phyloP scores from a whole-genome alignment of 345 rosid species.

The Rhodomyrtus tomentosa region DNA sequence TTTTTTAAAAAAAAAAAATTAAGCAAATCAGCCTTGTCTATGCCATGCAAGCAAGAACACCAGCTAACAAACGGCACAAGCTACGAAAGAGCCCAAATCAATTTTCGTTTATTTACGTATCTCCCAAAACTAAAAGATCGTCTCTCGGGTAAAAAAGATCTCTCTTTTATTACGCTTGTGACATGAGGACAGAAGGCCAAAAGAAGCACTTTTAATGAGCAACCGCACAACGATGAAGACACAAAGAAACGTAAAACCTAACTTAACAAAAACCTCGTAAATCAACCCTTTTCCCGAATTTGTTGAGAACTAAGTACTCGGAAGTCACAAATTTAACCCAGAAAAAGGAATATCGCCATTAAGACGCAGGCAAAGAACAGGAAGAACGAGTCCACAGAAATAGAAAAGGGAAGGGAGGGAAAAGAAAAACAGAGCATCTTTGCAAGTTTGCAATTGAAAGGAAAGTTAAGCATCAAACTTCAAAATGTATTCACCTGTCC shows the following conservation, averaged over 20 bases:
- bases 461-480: not conserved
- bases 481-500: conserved; percentile 20
- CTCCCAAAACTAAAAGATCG: not conserved
- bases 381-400: not conserved
- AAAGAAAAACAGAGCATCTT: not conserved
- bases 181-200: not conserved
- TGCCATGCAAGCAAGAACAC: too few species aligned
- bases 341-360: not conserved
- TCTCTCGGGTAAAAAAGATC: not conserved
- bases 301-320: not conserved
- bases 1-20: too few species aligned
- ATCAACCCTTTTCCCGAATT: not conserved
- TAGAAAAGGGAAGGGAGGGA: not conserved
- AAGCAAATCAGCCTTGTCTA: too few species aligned
- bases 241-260: not conserved
- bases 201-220: not conserved
- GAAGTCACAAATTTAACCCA: not conserved
- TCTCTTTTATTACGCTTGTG: not conserved
- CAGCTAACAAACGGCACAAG: too few species aligned
- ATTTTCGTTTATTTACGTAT: not conserved
- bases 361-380: not conserved
- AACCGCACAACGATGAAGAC: not conserved
- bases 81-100: not conserved
- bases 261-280: not conserved
- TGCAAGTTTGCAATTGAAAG: not conserved